Evolutionary conservation across 306 rosid species (phyloP), one percentile per base, ranked within the genome.

Genomic region (Ormosia emarginata): DNA sequence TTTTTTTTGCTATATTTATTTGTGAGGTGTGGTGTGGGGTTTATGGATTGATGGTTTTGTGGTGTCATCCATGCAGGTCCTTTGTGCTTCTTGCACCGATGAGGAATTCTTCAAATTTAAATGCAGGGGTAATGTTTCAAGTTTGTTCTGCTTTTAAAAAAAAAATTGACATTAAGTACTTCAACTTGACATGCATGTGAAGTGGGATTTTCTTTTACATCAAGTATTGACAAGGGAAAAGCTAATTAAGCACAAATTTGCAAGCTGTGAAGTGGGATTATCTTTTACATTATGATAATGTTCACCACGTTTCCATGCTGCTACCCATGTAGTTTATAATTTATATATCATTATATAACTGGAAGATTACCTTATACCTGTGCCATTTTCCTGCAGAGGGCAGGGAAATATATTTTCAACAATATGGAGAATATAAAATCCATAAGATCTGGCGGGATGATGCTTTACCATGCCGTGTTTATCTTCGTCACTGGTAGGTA

Each of bases 371-470:
- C 62, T 56, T 50, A 67, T 34, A 3, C 29, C 40, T 77, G 1
- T 46, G 36, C 41, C 15, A 4, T 37, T 30, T 74, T 79, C 17
- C 39, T 83, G 71, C 86, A 93, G 99, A 97, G 83, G 88, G 94
- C 74, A 84, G 82, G 89, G 97, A 93, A 69, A 58, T 64, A 7
- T 89, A 90, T 85, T 88, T 83, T 83, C 80, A 90, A 71, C 88
- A 85, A 30, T 95, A 79, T 79, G 99, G 97, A 70, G 88, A 81
- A 36, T 90, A 87, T 73, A 81, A 79, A 77, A 84, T 85, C 44
- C 87, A 92, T 68, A 88, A 92, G 83, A 93, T 95, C 62, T 95
- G 98, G 98, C 87, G 90, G 37, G 96, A 95, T 85, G 97, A 93
- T 81, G 88, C 67, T 79, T 85, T 93, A 66, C 98, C 98, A 46